Evolutionary conservation across 2,329 filamentous ascomycete species (phyloP).

Genomic region (Pseudogymnoascus sp.): DNA sequence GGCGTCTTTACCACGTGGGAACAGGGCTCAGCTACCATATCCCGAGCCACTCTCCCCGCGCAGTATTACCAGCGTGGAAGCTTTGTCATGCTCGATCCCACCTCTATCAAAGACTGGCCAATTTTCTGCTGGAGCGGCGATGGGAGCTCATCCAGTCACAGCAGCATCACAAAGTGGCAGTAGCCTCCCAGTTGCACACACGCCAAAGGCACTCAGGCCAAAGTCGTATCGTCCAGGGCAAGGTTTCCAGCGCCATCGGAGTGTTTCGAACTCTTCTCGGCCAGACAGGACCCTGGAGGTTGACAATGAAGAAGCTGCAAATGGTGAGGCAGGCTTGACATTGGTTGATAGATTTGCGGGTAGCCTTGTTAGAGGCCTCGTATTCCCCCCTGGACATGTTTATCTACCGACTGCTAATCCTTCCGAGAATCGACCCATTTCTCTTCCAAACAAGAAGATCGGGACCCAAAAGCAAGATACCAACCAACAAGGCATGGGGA

Average conservation of each 20-base stretch:
- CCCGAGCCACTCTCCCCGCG: slow-evolving; percentile 39
- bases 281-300: slow-evolving; percentile 28
- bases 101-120: slow-evolving; percentile 40
- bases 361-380: slow-evolving; percentile 76
- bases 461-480: slow-evolving; percentile 40
- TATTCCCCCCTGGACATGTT: slow-evolving; percentile 74
- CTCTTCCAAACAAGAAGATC: slow-evolving; percentile 35
- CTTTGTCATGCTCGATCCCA: slow-evolving; percentile 56
- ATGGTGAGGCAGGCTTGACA: neutral
- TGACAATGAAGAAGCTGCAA: neutral
- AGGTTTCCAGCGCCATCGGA: slow-evolving; percentile 74
- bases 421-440: slow-evolving; percentile 45
- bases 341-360: slow-evolving; percentile 48
- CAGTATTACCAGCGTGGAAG: slow-evolving; percentile 51
- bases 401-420: slow-evolving; percentile 62
- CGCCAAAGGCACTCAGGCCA: slow-evolving; percentile 51
- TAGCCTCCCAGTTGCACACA: slow-evolving; percentile 46
- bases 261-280: slow-evolving; percentile 65
- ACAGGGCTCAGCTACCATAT: neutral
- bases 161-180: slow-evolving; percentile 40
- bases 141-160: slow-evolving; percentile 49
- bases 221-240: slow-evolving; percentile 45
- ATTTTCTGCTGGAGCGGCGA: slow-evolving; percentile 32
- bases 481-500: slow-evolving; percentile 61
- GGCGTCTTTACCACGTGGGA: neutral